These are phyloP conservation scores for Tubosaeta sp. DNA, from an alignment of 768 basidiomycete species.

Conservation along the genomic window DNA sequence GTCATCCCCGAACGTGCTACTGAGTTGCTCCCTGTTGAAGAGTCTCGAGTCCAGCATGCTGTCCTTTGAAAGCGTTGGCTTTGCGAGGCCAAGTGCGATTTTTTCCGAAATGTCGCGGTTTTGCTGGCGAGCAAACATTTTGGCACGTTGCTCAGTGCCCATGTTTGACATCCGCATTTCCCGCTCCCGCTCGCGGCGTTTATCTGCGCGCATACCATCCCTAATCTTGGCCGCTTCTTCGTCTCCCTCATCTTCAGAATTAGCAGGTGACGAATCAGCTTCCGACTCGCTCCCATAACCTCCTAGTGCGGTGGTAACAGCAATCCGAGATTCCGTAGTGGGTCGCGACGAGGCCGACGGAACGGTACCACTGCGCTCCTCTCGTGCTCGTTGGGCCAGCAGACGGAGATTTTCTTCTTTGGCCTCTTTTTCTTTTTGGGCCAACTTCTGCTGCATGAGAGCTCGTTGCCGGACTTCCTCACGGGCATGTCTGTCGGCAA, in stretches of 20 bases:
- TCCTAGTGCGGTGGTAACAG: slow-evolving; percentile 71
- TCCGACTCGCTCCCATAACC: slow-evolving; percentile 84
- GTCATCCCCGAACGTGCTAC: slow-evolving; percentile 79
- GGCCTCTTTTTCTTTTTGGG: slow-evolving; percentile 91
- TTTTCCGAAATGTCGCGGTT: slow-evolving; percentile 99
- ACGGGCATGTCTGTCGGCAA: slow-evolving; percentile 95
- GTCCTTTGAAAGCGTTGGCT: slow-evolving; percentile 94
- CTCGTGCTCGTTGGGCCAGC: slow-evolving; percentile 92
- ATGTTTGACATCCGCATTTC: slow-evolving; percentile 99
- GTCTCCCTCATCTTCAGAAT: slow-evolving; percentile 58
- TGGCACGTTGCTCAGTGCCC: slow-evolving; percentile 95
- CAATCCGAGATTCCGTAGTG: slow-evolving; percentile 61
- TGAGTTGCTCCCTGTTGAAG: slow-evolving; percentile 93
- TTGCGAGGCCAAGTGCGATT: slow-evolving; percentile 95
- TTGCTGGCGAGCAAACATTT: slow-evolving; percentile 92
- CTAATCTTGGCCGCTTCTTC: slow-evolving; percentile 83
- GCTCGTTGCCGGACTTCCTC: slow-evolving; percentile 96
- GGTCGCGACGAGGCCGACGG: slow-evolving; percentile 58
- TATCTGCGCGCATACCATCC: slow-evolving; percentile 88
- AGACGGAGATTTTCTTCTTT: slow-evolving; percentile 96
- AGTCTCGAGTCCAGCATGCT: slow-evolving; percentile 95
- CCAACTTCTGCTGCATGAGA: slow-evolving; percentile 98
- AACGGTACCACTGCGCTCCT: slow-evolving; percentile 80
- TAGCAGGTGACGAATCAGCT: slow-evolving; percentile 42
- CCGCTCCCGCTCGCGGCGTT: slow-evolving; percentile 89